Conservation (phyloP, 2,329 filamentous ascomycete genomes). For the Aspergillus fumigatus region DNA sequence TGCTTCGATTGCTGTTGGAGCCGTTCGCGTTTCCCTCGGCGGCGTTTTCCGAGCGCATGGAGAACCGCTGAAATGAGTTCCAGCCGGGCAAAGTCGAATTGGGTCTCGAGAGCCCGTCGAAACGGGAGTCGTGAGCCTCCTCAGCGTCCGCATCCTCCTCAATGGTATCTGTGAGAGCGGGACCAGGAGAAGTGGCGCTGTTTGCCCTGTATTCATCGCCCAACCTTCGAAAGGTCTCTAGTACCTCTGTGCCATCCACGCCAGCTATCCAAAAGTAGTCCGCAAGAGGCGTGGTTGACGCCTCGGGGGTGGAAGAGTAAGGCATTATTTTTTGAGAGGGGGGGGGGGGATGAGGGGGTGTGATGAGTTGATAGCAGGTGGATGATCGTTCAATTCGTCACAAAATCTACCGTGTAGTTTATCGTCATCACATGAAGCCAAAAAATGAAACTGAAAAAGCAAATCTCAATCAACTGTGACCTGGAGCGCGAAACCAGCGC, state of each 20-base stretch:
- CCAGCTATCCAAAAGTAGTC: slow-evolving; percentile 63
- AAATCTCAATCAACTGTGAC: slow-evolving; percentile 8
- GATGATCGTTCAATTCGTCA: slow-evolving; percentile 19
- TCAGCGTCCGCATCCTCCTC: slow-evolving; percentile 57
- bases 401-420: slow-evolving; percentile 9
- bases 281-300: slow-evolving; percentile 53
- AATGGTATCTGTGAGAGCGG: slow-evolving; percentile 53
- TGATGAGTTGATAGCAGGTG: neutral
- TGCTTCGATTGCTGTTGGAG: slow-evolving; percentile 60
- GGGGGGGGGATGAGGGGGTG: slow-evolving; percentile 11
- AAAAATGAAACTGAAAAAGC: slow-evolving; percentile 3
- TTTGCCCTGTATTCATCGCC: slow-evolving; percentile 41
- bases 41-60: slow-evolving; percentile 48
- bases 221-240: slow-evolving; percentile 40
- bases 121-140: slow-evolving; percentile 39
- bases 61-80: slow-evolving; percentile 41
- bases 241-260: slow-evolving; percentile 44
- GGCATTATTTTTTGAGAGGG: slow-evolving; percentile 24
- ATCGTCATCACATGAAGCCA: slow-evolving; percentile 2
- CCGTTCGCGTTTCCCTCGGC: slow-evolving; percentile 37
- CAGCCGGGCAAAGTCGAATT: slow-evolving; percentile 31
- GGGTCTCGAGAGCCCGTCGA: slow-evolving; percentile 36
- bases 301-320: slow-evolving; percentile 32
- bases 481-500: slow-evolving; percentile 7
- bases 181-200: slow-evolving; percentile 30